Percentiles rank a stretch among this genome's conserved stretches.
Conservation (phyloP, 1,284 basidiomycete species). For the Puccinia novopanici region DNA sequence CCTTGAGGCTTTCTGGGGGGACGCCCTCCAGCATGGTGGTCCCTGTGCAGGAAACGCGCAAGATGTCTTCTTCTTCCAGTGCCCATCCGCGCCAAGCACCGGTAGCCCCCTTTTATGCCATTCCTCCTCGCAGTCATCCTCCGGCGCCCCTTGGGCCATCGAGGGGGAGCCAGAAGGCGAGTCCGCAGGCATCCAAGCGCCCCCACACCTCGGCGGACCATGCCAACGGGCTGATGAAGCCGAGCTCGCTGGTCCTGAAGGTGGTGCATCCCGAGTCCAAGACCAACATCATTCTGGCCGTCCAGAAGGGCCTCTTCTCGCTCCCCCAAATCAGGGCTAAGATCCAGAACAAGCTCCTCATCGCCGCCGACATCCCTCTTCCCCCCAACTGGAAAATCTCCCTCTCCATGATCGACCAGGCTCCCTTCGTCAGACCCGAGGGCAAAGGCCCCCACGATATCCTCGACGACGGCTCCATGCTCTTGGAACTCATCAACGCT, state of each 20-base stretch:
- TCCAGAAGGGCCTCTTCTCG: conserved; percentile 27
- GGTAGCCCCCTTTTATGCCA: conserved; percentile 27
- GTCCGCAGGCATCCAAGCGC: too few species aligned
- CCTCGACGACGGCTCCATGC: conserved; percentile 25
- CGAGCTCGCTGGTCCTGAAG: conserved; percentile 19
- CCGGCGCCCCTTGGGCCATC: too few species aligned
- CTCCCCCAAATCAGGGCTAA: conserved; percentile 20
- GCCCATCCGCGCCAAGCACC: not conserved
- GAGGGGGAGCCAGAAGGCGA: too few species aligned
- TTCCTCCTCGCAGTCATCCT: conserved; percentile 33
- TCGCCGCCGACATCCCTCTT: conserved; percentile 23
- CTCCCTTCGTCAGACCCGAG: conserved; percentile 3
- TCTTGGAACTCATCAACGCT: conserved; percentile 16
- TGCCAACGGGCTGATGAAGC: not conserved
- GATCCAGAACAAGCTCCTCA: conserved; percentile 24
- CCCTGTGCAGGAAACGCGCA: conserved; percentile 14
- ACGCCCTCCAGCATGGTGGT: not conserved
- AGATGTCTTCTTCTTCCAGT: not conserved
- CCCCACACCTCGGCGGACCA: conserved; percentile 33
- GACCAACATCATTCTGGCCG: conserved; percentile 32
- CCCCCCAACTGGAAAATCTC: conserved; percentile 2
- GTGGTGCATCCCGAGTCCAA: conserved; percentile 31
- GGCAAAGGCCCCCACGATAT: too few species aligned
- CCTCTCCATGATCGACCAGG: conserved; percentile 33
- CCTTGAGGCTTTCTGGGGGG: not conserved